These are phyloP conservation scores for Gentiana straminea DNA, from an alignment of 257 asterid species.

Conservation along the genomic window DNA sequence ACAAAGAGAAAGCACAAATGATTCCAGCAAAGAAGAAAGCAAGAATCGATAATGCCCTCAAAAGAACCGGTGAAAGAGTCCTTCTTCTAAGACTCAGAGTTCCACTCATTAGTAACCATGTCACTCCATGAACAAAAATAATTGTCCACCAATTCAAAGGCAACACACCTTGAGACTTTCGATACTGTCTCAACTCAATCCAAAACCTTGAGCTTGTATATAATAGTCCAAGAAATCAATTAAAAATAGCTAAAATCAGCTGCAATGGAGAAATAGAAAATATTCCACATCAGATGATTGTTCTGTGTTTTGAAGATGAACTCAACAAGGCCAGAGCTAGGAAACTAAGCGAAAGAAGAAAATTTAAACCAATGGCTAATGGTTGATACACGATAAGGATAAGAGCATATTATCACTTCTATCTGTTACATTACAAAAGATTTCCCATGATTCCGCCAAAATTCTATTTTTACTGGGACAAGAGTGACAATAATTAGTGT, in stretches of 20 bases:
- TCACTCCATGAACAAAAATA: too few relatives aligned
- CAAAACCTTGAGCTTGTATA: slow-evolving; percentile 42
- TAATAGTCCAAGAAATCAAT: slow-evolving; percentile 44
- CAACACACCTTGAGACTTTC: slow-evolving; percentile 13
- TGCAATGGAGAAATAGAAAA: slow-evolving; percentile 35
- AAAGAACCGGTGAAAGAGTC: slow-evolving; percentile 23
- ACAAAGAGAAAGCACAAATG: too few relatives aligned
- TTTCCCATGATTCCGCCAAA: too few relatives aligned
- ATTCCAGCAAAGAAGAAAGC: too few relatives aligned
- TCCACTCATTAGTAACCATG: too few relatives aligned
- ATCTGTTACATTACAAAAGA: slow-evolving; percentile 26
- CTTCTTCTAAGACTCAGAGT: slow-evolving; percentile 46
- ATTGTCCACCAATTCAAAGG: too few relatives aligned
- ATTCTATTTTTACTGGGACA: too few relatives aligned
- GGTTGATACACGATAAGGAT: slow-evolving; percentile 55
- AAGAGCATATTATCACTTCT: slow-evolving; percentile 10
- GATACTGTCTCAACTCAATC: slow-evolving; percentile 39
- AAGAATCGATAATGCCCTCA: too few relatives aligned
- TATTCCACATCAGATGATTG: slow-evolving; percentile 5
- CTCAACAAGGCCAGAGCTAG: slow-evolving; percentile 31
- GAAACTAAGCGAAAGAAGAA: slow-evolving; percentile 38
- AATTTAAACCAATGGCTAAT: slow-evolving; percentile 38
- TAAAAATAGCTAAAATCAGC: slow-evolving; percentile 41
- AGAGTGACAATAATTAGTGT: too few relatives aligned
- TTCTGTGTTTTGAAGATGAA: slow-evolving; percentile 24